A percentile compares a stretch with the other conserved stretches of the same genome.
These are phyloP conservation scores for Peniophora sp. DNA, from an alignment of 1,284 basidiomycete species.

Conservation along the genomic window DNA sequence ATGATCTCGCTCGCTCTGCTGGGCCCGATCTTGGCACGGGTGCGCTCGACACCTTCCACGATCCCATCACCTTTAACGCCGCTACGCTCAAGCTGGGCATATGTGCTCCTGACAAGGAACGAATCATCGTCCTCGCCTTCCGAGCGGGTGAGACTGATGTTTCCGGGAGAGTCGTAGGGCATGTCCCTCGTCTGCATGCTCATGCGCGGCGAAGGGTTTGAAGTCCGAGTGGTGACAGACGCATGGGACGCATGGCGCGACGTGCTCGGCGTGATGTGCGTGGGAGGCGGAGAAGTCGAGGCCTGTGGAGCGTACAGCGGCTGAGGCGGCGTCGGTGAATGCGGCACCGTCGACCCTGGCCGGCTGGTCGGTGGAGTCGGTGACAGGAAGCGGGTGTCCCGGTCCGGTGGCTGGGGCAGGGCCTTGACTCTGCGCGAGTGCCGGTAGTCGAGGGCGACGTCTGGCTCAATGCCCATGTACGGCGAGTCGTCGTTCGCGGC, in stretches of 20 bases:
- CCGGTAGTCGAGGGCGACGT: background rate
- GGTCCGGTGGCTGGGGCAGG: background rate
- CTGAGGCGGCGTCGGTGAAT: background rate
- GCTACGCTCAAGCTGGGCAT: slow-evolving; percentile 75
- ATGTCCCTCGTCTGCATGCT: slow-evolving; percentile 32
- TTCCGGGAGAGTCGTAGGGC: slow-evolving; percentile 21
- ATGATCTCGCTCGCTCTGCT: slow-evolving; percentile 52
- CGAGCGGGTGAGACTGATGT: slow-evolving; percentile 39
- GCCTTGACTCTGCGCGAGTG: background rate
- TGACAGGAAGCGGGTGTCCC: slow-evolving; percentile 9
- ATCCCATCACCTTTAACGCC: slow-evolving; percentile 91
- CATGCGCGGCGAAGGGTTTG: slow-evolving; percentile 6
- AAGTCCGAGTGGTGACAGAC: slow-evolving; percentile 6
- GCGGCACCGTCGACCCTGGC: slow-evolving; percentile 4
- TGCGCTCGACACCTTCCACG: slow-evolving; percentile 86
- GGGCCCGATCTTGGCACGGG: slow-evolving; percentile 70
- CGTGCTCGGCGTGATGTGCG: background rate
- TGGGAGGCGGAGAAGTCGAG: no score
- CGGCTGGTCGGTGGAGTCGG: slow-evolving; percentile 10
- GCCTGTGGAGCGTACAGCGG: background rate
- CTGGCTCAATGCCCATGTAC: slow-evolving; percentile 6
- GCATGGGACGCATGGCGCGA: slow-evolving; percentile 3
- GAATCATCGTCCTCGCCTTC: slow-evolving; percentile 80
- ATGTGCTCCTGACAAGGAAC: slow-evolving; percentile 82
- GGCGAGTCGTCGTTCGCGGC: slow-evolving; percentile 4